These are phyloP conservation scores for Arctium minus DNA, from an alignment of 129 eudicot species.

Conservation along the genomic window DNA sequence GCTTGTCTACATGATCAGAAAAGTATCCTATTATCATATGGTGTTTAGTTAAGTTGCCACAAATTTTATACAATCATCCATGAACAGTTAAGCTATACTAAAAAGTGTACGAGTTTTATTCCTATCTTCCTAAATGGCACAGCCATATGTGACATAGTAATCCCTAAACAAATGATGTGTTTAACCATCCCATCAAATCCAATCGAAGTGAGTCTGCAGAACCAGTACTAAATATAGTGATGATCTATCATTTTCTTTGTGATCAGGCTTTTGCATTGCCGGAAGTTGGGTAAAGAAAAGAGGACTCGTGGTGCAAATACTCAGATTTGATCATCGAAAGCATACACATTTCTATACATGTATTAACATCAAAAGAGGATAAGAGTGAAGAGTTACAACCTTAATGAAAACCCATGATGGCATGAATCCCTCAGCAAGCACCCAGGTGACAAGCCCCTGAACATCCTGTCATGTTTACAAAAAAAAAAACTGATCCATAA, in stretches of 20 bases:
- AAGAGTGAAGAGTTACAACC: constrained; percentile 30
- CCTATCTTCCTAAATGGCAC: neutral
- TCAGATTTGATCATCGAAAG: neutral
- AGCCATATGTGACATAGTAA: neutral
- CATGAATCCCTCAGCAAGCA: constrained; percentile 92
- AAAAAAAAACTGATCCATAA: neutral
- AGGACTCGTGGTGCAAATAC: neutral
- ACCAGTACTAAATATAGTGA: neutral
- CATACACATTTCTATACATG: neutral
- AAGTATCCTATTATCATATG: neutral
- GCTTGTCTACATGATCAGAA: neutral
- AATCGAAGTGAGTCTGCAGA: neutral
- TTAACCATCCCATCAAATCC: neutral
- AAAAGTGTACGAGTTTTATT: neutral
- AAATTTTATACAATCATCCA: neutral
- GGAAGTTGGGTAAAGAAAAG: neutral
- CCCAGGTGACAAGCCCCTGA: constrained; percentile 97
- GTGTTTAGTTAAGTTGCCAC: neutral
- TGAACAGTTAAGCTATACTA: neutral
- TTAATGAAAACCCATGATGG: constrained; percentile 96
- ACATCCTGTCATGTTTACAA: constrained; percentile 55
- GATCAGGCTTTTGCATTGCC: neutral
- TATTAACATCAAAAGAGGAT: neutral
- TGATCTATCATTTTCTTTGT: neutral
- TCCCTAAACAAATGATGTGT: neutral